These are phyloP conservation scores for Aspergillus piperis DNA, from an alignment of 2,329 filamentous ascomycete genomes.

Conservation along the genomic window DNA sequence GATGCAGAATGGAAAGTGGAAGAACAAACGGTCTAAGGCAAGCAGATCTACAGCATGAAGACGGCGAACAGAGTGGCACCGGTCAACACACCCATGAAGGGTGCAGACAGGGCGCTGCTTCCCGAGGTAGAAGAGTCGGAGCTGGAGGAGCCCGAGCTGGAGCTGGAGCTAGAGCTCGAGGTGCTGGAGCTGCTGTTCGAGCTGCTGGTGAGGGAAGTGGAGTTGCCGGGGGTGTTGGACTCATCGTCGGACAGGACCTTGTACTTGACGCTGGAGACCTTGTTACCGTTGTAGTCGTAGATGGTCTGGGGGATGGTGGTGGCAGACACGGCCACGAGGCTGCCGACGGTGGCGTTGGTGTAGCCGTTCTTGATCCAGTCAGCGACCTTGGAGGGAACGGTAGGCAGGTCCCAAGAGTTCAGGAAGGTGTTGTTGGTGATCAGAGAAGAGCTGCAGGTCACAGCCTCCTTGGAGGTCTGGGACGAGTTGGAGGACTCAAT, in stretches of 20 bases:
- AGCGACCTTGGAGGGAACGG: conserved; percentile 65
- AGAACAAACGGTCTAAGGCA: neutral
- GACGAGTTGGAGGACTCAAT: conserved; percentile 65
- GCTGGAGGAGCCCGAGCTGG: conserved; percentile 21
- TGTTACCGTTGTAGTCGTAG: conserved; percentile 55
- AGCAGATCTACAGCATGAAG: conserved; percentile 28
- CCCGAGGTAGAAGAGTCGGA: neutral
- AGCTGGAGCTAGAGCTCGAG: conserved; percentile 14
- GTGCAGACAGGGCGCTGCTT: conserved; percentile 20
- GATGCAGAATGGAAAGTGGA: neutral
- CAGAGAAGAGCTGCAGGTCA: conserved; percentile 65
- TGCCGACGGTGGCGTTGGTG: conserved; percentile 61
- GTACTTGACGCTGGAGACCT: conserved; percentile 66
- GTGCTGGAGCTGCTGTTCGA: conserved; percentile 21
- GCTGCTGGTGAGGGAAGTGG: conserved; percentile 20
- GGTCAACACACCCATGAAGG: conserved; percentile 28
- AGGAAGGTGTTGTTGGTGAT: conserved; percentile 69
- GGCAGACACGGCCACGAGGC: conserved; percentile 62
- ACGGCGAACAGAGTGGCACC: conserved; percentile 32
- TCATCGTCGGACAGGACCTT: conserved; percentile 53
- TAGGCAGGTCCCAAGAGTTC: conserved; percentile 76
- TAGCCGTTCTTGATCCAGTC: conserved; percentile 78
- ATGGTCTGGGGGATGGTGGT: conserved; percentile 61
- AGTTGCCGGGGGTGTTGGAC: conserved; percentile 58
- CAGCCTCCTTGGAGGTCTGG: conserved; percentile 57